Percentiles rank a stretch among this genome's conserved stretches.
phyloP scores from a whole-genome alignment of 2,329 filamentous ascomycete species.

The Ascochyta lentis region DNA sequence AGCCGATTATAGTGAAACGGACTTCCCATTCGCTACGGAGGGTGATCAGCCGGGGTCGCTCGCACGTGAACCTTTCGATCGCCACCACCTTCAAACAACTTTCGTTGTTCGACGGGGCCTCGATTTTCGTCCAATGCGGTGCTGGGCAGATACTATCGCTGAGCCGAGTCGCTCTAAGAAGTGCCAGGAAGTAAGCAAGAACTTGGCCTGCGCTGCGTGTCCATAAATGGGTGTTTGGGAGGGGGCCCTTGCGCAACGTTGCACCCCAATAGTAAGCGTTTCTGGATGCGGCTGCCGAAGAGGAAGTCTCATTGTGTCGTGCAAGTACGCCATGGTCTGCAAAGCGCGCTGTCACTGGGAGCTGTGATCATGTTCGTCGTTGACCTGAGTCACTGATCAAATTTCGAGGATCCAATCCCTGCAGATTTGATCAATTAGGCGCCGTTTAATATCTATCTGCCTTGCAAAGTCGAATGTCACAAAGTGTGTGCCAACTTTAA shows the following conservation, averaged over 20 bases:
- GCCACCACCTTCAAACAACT: conserved; percentile 3
- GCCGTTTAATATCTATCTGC: conserved; percentile 11
- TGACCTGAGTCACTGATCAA: background rate
- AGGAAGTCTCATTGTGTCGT: background rate
- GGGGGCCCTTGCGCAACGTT: conserved; percentile 17
- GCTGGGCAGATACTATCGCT: conserved; percentile 6
- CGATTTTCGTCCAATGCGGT: conserved; percentile 7
- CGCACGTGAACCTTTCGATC: conserved; percentile 10
- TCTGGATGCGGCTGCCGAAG: background rate
- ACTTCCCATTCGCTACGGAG: conserved; percentile 10
- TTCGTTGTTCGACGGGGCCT: background rate
- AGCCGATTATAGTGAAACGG: conserved; percentile 16
- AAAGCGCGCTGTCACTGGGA: background rate
- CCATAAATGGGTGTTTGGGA: conserved; percentile 3
- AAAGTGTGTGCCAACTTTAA: background rate
- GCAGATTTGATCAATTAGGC: conserved; percentile 10
- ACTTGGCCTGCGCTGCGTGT: conserved; percentile 1
- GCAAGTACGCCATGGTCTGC: background rate
- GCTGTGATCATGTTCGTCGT: background rate
- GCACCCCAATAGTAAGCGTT: conserved; percentile 4
- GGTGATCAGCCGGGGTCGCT: conserved; percentile 2
- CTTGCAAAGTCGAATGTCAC: background rate
- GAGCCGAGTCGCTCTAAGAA: background rate
- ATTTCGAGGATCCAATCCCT: conserved; percentile 6
- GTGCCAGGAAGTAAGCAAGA: conserved; percentile 9